phyloP scores from a whole-genome alignment of 1,139 yeast genomes.

The Blastobotrys proliferans region DNA sequence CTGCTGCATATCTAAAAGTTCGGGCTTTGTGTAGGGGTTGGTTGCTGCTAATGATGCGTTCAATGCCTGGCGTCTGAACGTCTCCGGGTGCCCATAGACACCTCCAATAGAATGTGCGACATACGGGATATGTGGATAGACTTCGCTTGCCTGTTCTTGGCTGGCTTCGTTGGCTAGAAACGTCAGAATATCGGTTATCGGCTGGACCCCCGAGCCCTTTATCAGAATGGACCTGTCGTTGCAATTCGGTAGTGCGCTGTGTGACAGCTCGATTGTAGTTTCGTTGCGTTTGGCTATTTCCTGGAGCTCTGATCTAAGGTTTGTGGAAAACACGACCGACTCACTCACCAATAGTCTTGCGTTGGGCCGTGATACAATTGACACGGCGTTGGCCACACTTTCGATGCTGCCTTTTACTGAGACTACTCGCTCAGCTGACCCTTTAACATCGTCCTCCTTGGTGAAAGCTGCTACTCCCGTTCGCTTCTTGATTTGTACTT shows the following conservation, averaged over 20 bases:
- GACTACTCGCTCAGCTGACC: constrained; percentile 70
- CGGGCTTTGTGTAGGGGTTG: constrained; percentile 23
- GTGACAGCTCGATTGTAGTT: constrained; percentile 54
- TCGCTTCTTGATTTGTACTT: constrained; percentile 10
- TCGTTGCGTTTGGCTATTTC: neutral
- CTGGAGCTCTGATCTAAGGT: neutral
- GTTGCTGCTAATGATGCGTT: constrained; percentile 21
- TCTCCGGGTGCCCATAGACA: constrained; percentile 28
- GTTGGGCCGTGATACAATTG: constrained; percentile 3
- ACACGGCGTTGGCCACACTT: constrained; percentile 56
- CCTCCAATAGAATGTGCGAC: constrained; percentile 25
- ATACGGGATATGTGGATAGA: constrained; percentile 14
- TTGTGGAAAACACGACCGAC: constrained; percentile 4
- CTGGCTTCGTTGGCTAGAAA: too few species aligned
- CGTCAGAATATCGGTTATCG: too few species aligned
- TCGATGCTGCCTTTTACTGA: constrained; percentile 70
- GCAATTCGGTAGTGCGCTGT: constrained; percentile 65
- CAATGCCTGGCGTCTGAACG: constrained; percentile 25
- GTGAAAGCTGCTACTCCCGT: constrained; percentile 7
- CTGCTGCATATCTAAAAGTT: constrained; percentile 7
- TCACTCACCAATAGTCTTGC: constrained; percentile 13
- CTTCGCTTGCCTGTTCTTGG: neutral
- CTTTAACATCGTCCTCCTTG: constrained; percentile 38
- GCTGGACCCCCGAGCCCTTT: neutral
- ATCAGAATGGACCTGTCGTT: constrained; percentile 69